A percentile compares a stretch with the other conserved stretches of the same genome.
These are phyloP conservation scores for Terana coerulea DNA, from an alignment of 768 basidiomycete species.

Conservation along the genomic window DNA sequence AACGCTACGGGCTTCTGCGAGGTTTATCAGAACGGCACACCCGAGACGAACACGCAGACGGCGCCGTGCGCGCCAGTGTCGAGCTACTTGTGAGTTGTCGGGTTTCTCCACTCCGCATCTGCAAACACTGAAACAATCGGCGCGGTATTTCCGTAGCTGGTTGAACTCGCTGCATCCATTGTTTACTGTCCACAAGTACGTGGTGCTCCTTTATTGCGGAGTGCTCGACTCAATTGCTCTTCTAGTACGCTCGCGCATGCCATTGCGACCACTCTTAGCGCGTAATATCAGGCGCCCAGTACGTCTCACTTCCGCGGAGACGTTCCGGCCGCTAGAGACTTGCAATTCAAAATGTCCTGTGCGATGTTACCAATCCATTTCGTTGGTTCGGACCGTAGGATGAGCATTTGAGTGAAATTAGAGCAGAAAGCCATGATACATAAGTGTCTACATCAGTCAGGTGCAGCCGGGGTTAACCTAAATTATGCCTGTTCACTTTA, in stretches of 20 bases:
- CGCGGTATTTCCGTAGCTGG: constrained; percentile 41
- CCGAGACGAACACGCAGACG: constrained; percentile 48
- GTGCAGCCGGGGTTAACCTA: too few relatives aligned
- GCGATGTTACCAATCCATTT: too few relatives aligned
- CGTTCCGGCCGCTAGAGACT: too few relatives aligned
- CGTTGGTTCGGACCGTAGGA: too few relatives aligned
- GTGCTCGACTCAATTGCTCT: constrained; percentile 4
- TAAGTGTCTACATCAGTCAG: too few relatives aligned
- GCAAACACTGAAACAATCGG: neutral
- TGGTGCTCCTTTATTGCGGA: constrained; percentile 3
- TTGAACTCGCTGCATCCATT: constrained; percentile 57
- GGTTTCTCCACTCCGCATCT: neutral
- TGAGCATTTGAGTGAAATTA: too few relatives aligned
- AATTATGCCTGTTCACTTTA: too few relatives aligned
- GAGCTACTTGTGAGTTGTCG: constrained; percentile 53
- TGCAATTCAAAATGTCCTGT: too few relatives aligned
- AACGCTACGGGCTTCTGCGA: constrained; percentile 57
- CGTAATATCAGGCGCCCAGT: too few relatives aligned
- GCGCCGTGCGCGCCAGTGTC: constrained; percentile 58
- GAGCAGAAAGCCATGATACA: too few relatives aligned
- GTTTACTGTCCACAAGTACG: constrained; percentile 61
- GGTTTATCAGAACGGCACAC: constrained; percentile 57
- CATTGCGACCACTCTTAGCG: constrained; percentile 42
- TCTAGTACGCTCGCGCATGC: constrained; percentile 49
- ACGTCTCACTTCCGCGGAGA: too few relatives aligned